Evolutionary conservation across 495 filamentous ascomycete genomes (phyloP).

Genomic region (Neurospora sublineolata): DNA sequence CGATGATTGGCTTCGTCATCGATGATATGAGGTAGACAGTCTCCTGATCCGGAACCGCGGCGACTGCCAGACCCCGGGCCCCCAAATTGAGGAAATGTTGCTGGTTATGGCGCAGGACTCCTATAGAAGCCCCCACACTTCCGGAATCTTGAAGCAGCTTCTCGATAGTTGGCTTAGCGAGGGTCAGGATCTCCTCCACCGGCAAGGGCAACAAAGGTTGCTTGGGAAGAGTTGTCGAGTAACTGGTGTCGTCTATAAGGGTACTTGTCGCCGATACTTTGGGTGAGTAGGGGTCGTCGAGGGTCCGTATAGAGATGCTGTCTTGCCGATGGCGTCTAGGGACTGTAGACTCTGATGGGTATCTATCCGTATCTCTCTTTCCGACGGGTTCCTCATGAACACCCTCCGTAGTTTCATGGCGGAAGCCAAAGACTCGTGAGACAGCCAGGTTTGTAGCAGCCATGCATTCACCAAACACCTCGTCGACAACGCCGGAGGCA

Average conservation of each 20-base stretch:
- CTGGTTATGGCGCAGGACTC: not conserved
- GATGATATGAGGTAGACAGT: slow-evolving; percentile 29
- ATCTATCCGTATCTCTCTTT: not conserved
- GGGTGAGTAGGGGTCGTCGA: not conserved
- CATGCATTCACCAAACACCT: not conserved
- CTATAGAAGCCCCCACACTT: slow-evolving; percentile 2
- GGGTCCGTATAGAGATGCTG: not conserved
- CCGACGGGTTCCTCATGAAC: not conserved
- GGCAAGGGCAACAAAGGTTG: not conserved
- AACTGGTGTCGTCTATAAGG: not conserved
- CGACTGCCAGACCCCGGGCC: not conserved
- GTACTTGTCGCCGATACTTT: not conserved
- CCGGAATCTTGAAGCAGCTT: not conserved
- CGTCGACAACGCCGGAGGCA: not conserved
- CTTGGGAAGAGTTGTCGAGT: not conserved
- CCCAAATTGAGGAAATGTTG: not conserved
- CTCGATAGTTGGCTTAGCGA: not conserved
- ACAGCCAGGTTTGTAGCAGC: not conserved
- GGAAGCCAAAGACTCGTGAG: not conserved
- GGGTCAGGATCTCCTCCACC: not conserved
- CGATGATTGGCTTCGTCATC: slow-evolving; percentile 27
- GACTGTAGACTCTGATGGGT: not conserved
- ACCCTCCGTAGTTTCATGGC: not conserved
- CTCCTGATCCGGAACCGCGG: slow-evolving; percentile 9
- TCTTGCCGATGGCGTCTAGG: not conserved